Evolutionary conservation across 208 protist species (phyloP).

Genomic region (Wallacemonas sp.): DNA sequence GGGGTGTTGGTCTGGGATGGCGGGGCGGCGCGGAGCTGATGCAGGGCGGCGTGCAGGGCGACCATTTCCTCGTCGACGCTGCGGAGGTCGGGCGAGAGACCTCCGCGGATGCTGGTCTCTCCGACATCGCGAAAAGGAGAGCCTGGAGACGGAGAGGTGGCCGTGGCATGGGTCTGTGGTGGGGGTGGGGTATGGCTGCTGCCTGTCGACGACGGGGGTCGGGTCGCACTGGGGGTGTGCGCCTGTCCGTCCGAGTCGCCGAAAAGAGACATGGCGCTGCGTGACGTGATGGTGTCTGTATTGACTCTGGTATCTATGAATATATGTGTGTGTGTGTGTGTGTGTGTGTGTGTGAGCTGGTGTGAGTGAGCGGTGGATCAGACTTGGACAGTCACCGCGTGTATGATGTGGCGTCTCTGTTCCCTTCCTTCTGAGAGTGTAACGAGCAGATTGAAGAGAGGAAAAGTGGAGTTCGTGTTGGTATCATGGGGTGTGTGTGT

Average conservation of each 20-base stretch:
- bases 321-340: background rate
- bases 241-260: background rate
- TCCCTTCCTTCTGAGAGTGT: too few relatives aligned
- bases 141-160: too few relatives aligned
- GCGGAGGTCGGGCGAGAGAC: constrained; percentile 9
- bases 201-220: background rate
- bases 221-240: background rate
- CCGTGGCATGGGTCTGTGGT: background rate
- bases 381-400: too few relatives aligned
- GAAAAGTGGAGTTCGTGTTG: too few relatives aligned
- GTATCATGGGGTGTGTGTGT: too few relatives aligned
- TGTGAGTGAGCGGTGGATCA: too few relatives aligned
- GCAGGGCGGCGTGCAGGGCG: background rate
- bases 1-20: background rate
- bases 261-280: background rate
- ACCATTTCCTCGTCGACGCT: constrained; percentile 9
- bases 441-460: too few relatives aligned
- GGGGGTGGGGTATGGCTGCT: background rate
- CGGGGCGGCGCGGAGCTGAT: constrained; percentile 11
- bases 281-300: too few relatives aligned
- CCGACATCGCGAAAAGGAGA: background rate
- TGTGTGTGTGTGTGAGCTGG: background rate
- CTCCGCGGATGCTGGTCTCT: constrained; percentile 9
- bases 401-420: too few relatives aligned
- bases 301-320: background rate